Evolutionary conservation across 257 asterid genomes (phyloP), one percentile per base, ranked within the genome.

Genomic region (Phtheirospermum japonicum): DNA sequence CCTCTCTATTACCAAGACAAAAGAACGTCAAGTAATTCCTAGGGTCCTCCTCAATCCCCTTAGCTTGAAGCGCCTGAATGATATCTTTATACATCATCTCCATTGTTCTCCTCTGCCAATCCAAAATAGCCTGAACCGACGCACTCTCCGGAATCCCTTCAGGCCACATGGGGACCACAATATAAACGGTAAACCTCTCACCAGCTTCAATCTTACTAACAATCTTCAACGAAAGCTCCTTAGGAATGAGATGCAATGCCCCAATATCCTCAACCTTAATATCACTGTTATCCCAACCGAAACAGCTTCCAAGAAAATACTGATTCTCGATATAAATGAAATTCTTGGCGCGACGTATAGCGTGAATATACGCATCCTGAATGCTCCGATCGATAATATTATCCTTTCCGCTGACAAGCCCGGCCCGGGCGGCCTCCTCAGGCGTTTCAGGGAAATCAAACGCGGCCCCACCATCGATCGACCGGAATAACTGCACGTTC

Each of bases 121-220:
- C 94, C 62, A 91, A 68, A 69, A 91, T 91, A 51, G 98, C 96
- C 81, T 91, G 98, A 67, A 91, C 98, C 0, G 98, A 88, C 16
- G 87, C 96, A 69, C 96, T 88, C 79, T 79, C 96, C 0, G 98
- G 98, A 10, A 91, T 51, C 61, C 98, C 96, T 73, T 91, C 96
- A 0, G 98, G 98, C 96, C 98, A 91, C 98, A 91, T 88, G 18
- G 98, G 98, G 54, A 91, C 93, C 34, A 91, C 86, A 23, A 88
- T 52, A 59, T 91, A 91, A 17, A 83, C 98, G 0, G 94, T 80
- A 70, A 91, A 91, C 76, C 94, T 82, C 69, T 91, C 98, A 13
- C 96, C 95, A 5, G 96, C 90, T 77, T 88, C 94, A 53, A 91
- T 86, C 83, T 91, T 91, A 76, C 90, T 88, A 16, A 76, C 82